A percentile compares a stretch with the other conserved stretches of the same genome.
Evolutionary conservation across 2,329 filamentous ascomycete genomes (phyloP).

Genomic region (Alternaria triticimaculans): DNA sequence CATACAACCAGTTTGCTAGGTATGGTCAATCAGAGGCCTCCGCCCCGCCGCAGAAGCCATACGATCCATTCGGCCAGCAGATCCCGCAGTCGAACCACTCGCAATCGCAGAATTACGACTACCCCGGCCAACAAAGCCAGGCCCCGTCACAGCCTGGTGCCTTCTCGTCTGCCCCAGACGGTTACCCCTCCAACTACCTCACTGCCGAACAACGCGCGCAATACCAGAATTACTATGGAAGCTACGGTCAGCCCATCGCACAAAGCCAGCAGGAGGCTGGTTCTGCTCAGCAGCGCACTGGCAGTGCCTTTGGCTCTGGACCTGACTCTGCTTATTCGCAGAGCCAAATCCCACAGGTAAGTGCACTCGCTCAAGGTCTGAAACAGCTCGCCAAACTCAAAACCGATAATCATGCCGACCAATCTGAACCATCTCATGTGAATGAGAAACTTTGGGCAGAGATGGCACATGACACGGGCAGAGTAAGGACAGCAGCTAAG

Average conservation of each 20-base stretch:
- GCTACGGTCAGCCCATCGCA: constrained; percentile 58
- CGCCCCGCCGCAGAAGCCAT: constrained; percentile 75
- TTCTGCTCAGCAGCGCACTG: constrained; percentile 75
- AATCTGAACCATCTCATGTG: constrained; percentile 1
- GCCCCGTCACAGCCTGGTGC: constrained; percentile 67
- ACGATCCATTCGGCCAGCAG: constrained; percentile 86
- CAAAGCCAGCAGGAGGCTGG: constrained; percentile 73
- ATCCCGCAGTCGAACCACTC: constrained; percentile 52
- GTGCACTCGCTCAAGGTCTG: constrained; percentile 15
- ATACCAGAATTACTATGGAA: constrained; percentile 72
- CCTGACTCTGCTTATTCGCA: constrained; percentile 68
- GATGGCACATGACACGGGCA: constrained; percentile 2
- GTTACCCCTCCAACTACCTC: constrained; percentile 83
- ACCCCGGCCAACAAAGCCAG: constrained; percentile 60
- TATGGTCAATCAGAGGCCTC: constrained; percentile 71
- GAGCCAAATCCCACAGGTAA: constrained; percentile 65
- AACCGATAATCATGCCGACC: constrained; percentile 5
- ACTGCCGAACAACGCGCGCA: constrained; percentile 75
- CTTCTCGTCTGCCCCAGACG: constrained; percentile 76
- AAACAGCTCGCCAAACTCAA: constrained; percentile 1
- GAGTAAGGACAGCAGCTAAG: constrained; percentile 11
- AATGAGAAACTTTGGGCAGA: constrained; percentile 8
- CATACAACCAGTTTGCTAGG: constrained; percentile 71
- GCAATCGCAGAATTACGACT: constrained; percentile 54
- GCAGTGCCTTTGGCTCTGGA: constrained; percentile 73